A percentile compares a stretch with the other conserved stretches of the same genome.
phyloP scores from a whole-genome alignment of 1,284 basidiomycete species.

The Ganoderma multipileum region DNA sequence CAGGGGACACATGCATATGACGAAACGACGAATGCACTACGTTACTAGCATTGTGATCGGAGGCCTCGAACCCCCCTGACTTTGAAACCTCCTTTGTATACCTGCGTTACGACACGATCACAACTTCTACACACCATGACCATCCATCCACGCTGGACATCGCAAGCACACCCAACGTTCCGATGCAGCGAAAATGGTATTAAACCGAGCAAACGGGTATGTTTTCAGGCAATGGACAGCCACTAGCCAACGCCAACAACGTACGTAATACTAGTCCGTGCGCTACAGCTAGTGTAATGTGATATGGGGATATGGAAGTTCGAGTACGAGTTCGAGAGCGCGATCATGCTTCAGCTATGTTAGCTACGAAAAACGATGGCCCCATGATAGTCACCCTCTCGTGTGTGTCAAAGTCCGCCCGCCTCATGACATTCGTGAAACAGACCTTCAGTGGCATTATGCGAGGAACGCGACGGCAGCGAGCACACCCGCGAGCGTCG shows the following conservation, averaged over 20 bases:
- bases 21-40: background rate
- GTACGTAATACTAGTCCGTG: slow-evolving; percentile 25
- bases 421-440: slow-evolving; percentile 15
- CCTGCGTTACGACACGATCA: too few relatives aligned
- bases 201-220: slow-evolving; percentile 29
- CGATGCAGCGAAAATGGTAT: slow-evolving; percentile 24
- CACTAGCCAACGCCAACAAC: slow-evolving; percentile 15
- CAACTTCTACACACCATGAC: too few relatives aligned
- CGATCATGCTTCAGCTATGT: slow-evolving; percentile 4
- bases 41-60: background rate
- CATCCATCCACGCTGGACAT: too few relatives aligned
- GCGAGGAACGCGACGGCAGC: slow-evolving; percentile 49
- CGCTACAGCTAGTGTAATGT: slow-evolving; percentile 17
- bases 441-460: background rate
- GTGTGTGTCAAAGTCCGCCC: background rate
- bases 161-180: background rate
- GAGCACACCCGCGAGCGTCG: slow-evolving; percentile 48
- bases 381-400: background rate
- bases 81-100: too few relatives aligned
- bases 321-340: slow-evolving; percentile 2
- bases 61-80: background rate
- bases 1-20: background rate
- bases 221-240: slow-evolving; percentile 2
- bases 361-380: background rate
- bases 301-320: too few relatives aligned